Percentiles rank a stretch among this genome's conserved stretches.
Evolutionary conservation across 768 basidiomycete genomes (phyloP).

Genomic region (Paxillus rubicundulus): DNA sequence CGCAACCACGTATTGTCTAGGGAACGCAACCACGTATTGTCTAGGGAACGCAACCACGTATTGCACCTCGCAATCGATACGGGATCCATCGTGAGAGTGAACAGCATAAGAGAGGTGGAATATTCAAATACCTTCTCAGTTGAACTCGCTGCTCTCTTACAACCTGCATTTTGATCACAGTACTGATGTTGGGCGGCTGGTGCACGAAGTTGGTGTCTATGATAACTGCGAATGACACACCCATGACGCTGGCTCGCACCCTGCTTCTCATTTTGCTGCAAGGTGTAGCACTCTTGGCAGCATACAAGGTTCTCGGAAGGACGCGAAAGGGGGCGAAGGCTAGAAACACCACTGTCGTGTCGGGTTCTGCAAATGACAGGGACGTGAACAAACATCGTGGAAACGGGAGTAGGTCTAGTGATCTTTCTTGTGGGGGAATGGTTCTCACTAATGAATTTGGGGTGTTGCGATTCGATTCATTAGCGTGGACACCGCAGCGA

Average conservation of each 20-base stretch:
- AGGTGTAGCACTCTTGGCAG: conserved; percentile 6
- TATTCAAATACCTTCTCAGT: not conserved
- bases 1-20: too few species aligned
- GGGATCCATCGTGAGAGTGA: not conserved
- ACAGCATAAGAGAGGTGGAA: not conserved
- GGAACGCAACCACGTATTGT: too few species aligned
- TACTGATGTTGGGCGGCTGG: conserved; percentile 8
- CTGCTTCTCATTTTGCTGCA: conserved; percentile 20
- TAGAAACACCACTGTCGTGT: not conserved
- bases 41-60: too few species aligned
- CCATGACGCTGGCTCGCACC: conserved; percentile 2
- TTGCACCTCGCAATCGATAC: too few species aligned
- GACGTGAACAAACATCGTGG: conserved; percentile 20
- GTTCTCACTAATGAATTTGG: not conserved
- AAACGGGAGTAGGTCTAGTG: conserved; percentile 18
- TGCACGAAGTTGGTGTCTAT: conserved; percentile 9
- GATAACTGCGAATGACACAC: conserved; percentile 18
- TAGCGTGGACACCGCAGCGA: conserved; percentile 52
- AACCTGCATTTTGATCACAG: not conserved
- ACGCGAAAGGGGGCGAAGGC: conserved; percentile 2
- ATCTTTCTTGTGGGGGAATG: not conserved
- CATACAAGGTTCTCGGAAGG: conserved; percentile 14
- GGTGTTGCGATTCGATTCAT: not conserved
- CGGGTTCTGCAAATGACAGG: conserved; percentile 1
- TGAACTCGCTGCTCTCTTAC: not conserved